These are phyloP conservation scores for Pseudogymnoascus sp. DNA, from an alignment of 2,329 filamentous ascomycete genomes.

Conservation along the genomic window DNA sequence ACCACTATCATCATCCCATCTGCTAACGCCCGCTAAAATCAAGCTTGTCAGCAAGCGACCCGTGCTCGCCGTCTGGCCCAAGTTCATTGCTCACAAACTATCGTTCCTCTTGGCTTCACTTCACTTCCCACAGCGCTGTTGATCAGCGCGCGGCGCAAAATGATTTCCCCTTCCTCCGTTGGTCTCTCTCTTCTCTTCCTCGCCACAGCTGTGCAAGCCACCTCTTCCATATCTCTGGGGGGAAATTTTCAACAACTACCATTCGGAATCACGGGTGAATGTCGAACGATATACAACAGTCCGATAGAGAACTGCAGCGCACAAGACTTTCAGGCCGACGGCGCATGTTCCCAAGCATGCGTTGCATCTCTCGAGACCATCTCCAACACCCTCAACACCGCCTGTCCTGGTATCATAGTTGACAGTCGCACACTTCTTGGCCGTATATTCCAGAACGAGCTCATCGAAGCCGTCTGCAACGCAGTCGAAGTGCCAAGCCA, in stretches of 20 bases:
- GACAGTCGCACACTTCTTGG: conserved; percentile 9
- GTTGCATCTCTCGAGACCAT: not conserved
- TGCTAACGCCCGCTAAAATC: not conserved
- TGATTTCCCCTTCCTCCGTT: not conserved
- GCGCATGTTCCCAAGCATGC: conserved; percentile 9
- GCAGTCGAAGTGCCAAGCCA: not conserved
- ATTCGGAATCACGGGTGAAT: not conserved
- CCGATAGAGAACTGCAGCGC: not conserved
- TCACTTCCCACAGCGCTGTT: not conserved
- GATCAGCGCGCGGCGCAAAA: not conserved
- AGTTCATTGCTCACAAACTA: not conserved
- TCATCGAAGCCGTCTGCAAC: not conserved
- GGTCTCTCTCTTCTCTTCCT: not conserved
- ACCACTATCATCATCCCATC: conserved; percentile 2
- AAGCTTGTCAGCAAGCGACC: conserved; percentile 2
- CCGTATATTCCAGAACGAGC: not conserved
- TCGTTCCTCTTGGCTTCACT: not conserved
- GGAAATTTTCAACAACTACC: conserved; percentile 10
- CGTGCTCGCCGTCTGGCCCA: not conserved
- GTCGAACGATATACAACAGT: conserved; percentile 6
- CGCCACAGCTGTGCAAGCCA: not conserved
- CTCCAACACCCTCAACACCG: not conserved
- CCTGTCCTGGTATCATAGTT: conserved; percentile 1
- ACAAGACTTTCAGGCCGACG: not conserved
- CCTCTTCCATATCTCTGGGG: conserved; percentile 5